Conservation (phyloP, 352 stramenopile genomes). For the Saprolegnia parasitica region DNA sequence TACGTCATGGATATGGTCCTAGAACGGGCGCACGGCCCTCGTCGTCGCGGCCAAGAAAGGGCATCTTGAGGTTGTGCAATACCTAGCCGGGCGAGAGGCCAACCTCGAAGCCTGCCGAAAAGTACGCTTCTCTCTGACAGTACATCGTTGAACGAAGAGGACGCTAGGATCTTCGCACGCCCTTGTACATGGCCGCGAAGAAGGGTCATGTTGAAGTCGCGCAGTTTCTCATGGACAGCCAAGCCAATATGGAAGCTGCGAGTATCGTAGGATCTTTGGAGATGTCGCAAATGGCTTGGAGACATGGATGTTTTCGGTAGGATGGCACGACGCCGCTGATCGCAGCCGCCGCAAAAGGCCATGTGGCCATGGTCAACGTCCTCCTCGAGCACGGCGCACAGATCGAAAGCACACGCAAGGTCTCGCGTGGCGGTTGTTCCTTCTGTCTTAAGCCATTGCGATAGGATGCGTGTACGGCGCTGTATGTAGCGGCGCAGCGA, state of each 20-base stretch:
- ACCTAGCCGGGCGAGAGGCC: conserved; percentile 17
- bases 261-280: conserved; percentile 23
- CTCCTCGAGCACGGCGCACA: conserved; percentile 24
- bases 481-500: conserved; percentile 23
- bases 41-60: conserved; percentile 27
- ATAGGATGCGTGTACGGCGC: conserved; percentile 21
- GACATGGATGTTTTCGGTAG: neutral
- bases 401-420: conserved; percentile 18
- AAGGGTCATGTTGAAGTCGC: conserved; percentile 28
- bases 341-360: conserved; percentile 21
- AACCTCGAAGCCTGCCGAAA: conserved; percentile 27
- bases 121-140: neutral
- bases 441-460: neutral
- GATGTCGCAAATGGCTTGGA: neutral
- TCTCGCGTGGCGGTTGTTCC: neutral
- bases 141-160: neutral
- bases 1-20: neutral
- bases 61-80: conserved; percentile 26
- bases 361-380: conserved; percentile 19
- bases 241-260: conserved; percentile 20
- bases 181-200: conserved; percentile 27
- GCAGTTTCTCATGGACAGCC: conserved; percentile 28
- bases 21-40: conserved; percentile 23
- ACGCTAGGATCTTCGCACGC: conserved; percentile 20
- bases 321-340: conserved; percentile 27